These are phyloP conservation scores for Brassica cretica DNA, from an alignment of 345 rosid species.

Conservation along the genomic window DNA sequence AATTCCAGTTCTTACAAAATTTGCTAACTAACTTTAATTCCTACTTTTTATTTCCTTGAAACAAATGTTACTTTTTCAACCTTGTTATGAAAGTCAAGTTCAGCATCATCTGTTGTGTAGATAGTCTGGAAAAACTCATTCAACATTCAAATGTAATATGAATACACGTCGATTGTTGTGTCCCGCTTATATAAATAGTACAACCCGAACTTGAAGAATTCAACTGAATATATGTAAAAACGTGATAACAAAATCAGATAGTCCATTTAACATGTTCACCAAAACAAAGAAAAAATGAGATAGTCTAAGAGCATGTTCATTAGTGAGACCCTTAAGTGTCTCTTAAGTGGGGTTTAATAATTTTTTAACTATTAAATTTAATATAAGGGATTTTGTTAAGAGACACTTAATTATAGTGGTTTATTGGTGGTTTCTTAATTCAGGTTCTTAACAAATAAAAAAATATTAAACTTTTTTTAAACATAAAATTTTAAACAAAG, in stretches of 20 bases:
- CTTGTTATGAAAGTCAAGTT: neutral
- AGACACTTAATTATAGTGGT: too few species aligned
- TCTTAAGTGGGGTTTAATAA: too few species aligned
- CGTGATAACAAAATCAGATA: neutral
- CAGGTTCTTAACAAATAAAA: too few species aligned
- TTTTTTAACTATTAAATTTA: too few species aligned
- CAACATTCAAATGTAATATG: neutral
- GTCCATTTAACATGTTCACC: neutral
- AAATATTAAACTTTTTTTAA: too few species aligned
- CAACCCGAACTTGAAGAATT: neutral
- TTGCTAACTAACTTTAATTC: neutral
- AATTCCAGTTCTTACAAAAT: neutral
- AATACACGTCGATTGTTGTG: neutral
- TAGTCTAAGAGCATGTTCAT: too few species aligned
- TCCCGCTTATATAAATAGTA: neutral
- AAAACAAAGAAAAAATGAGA: too few species aligned
- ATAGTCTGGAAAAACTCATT: neutral
- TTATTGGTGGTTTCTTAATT: too few species aligned
- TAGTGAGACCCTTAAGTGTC: too few species aligned
- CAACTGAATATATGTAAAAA: constrained; percentile 15
- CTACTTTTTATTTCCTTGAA: neutral
- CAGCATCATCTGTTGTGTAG: neutral
- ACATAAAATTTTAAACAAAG: too few species aligned
- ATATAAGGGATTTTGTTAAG: too few species aligned
- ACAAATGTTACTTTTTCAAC: neutral